Base-by-base conservation (phyloP, 805 yeast species). In the Metschnikowia orientalis region DNA sequence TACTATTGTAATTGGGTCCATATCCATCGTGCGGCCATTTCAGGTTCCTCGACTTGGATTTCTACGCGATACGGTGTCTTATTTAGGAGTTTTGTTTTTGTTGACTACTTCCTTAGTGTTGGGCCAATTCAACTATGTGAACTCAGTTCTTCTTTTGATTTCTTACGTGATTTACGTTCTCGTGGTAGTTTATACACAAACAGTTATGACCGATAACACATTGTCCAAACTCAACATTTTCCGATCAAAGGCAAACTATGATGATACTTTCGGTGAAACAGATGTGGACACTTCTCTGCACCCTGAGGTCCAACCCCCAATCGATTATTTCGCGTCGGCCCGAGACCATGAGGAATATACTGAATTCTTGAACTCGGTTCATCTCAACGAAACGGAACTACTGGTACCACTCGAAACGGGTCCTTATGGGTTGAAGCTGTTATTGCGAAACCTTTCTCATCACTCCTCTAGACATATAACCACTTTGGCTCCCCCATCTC, bases 1-100 rank as follows among this genome's bases (percentile, higher is more conserved):
- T 3, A 77, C 90, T 1, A 81, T 86, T 8, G 84, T 90, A 0
- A 67, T 85, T 15, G 97, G 97, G 0, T 55, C 77, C 0, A 82
- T 90, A 74, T 81, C 85, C 0, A 54, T 88, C 0, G 54, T 79
- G 1, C 67, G 72, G 22, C 89, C 95, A 0, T 73, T 74, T 48
- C 57, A 71, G 33, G 82, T 86, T 13, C 67, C 74, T 26, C 58
- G 60, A 32, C 30, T 41, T 4, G 59, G 64, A 21, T 84, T 87
- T 49, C 24, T 77, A 5, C 63, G 81, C 40, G 97, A 90, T 53
- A 45, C 76, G 0, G 43, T 57, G 0, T 73, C 83, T 45, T 81
- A 87, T 45, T 51, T 73, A 0, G 41, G 61, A 0, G 63, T 86
- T 13, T 60, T 78, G 0, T 25, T 67, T 1, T 43, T 80, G 6